Base-by-base conservation (phyloP, 2,329 filamentous ascomycete genomes). In the Colletotrichum brevisporum region DNA sequence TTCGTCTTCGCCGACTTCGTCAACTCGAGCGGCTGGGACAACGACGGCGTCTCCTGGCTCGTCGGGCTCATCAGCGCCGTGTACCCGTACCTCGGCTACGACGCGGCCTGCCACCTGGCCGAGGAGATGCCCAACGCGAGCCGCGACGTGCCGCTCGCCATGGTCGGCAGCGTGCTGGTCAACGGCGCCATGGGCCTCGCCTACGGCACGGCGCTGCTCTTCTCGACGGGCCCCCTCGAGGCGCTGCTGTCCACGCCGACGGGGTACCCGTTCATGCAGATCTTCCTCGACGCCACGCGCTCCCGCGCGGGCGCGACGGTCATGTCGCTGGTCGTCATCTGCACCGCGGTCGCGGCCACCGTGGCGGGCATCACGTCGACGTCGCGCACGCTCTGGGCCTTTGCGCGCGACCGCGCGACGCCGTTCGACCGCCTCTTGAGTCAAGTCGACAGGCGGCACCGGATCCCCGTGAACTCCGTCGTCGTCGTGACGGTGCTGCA, bases 151-250 rank as follows among this genome's bases (percentile, higher is more conserved):
- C 78, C 78, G 0, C 43, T 78, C 5, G 78, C 78, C 6, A 80
- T 80, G 77, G 71, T 80, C 0, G 77, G 78, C 5, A 78, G 75
- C 47, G 76, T 78, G 2, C 59, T 78, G 0, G 73, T 83, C 45
- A 86, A 86, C 57, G 84, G 83, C 0, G 56, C 85, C 1, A 79
- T 86, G 55, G 84, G 83, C 3, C 75, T 86, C 2, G 75, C 76
- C 3, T 85, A 81, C 69, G 77, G 76, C 39, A 76, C 84, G 60
- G 74, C 84, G 6, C 73, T 86, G 0, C 75, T 86, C 1, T 87
- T 81, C 73, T 81, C 78, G 1, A 78, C 83, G 0, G 82, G 82
- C 0, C 74, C 79, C 21, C 75, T 85, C 1, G 74, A 82, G 0
- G 71, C 74, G 0, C 73, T 85, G 3, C 75, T 85, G 2, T 55